Evolutionary conservation across 176 grass and related monocot genomes (phyloP), one percentile per base, ranked within the genome.

Genomic region (Otatea glauca): DNA sequence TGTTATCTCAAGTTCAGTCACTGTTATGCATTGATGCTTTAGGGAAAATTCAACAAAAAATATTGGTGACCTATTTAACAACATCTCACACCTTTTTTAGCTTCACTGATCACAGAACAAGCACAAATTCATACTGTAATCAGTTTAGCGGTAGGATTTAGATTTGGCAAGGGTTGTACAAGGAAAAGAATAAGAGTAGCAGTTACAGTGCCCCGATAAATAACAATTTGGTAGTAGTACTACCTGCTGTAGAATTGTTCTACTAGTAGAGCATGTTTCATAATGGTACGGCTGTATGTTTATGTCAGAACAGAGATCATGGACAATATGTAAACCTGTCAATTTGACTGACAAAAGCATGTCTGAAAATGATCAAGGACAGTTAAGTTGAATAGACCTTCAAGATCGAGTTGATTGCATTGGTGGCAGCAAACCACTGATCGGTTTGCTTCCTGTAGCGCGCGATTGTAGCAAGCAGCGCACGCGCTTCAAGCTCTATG

Each of bases 371-470:
- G 35, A 43, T 21, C 5, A 67, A 20, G 38, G 9, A 16, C 58
- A 13, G 58, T 61, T 61, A 13, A 27, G 10, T 10, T 14, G 6
- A 72, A 16, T 47, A 72, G 51, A 97, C 89, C 91, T 94, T 97
- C 65, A 97, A 76, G 65, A 89, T 89, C 0, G 95, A 88, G 70
- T 95, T 95, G 50, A 98, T 53, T 45, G 66, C 88, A 56, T 84
- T 87, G 74, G 96, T 89, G 85, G 88, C 83, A 35, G 96, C 83
- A 59, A 98, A 81, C 93, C 96, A 98, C 85, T 88, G 91, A 47
- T 96, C 89, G 0, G 83, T 89, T 83, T 98, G 90, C 69, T 92
- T 97, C 87, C 87, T 97, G 84, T 97, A 93, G 10, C 86, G 75
- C 59, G 84, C 61, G 64, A 92, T 81, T 17, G 85, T 88, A 20